Percentiles rank a stretch among this genome's conserved stretches.
Evolutionary conservation across 2,329 filamentous ascomycete species (phyloP).

Genomic region (Fusarium ramigenum): DNA sequence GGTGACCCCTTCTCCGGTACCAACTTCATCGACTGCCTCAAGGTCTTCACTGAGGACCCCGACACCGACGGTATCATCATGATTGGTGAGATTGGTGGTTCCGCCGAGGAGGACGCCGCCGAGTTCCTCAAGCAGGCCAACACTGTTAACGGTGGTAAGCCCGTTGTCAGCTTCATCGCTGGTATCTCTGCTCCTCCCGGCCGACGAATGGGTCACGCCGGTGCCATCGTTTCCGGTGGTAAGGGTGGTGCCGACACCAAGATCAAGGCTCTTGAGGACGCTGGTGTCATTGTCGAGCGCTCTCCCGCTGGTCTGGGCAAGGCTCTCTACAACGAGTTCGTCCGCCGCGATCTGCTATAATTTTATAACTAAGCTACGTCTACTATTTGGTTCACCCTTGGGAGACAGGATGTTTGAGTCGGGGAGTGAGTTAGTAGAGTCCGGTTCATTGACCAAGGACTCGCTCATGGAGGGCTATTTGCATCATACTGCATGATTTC

Average conservation of each 20-base stretch:
- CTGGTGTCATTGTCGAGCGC: constrained; percentile 95
- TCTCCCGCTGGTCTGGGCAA: constrained; percentile 93
- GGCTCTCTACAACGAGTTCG: constrained; percentile 93
- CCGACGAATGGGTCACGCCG: constrained; percentile 97
- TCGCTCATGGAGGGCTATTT: constrained; percentile 42
- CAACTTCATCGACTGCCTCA: constrained; percentile 99
- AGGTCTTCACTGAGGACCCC: constrained; percentile 93
- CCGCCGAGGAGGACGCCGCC: constrained; percentile 96
- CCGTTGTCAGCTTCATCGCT: constrained; percentile 97
- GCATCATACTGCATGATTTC: constrained; percentile 45
- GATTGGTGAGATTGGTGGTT: constrained; percentile 99
- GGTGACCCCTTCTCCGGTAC: constrained; percentile 99
- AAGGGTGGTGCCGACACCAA: constrained; percentile 99
- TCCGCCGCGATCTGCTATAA: constrained; percentile 95
- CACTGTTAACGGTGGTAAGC: constrained; percentile 84
- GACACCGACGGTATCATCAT: constrained; percentile 99
- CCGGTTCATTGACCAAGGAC: constrained; percentile 29
- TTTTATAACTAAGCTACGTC: constrained; percentile 28
- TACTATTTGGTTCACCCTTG: constrained; percentile 12
- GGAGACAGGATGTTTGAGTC: constrained; percentile 16
- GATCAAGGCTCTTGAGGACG: constrained; percentile 91
- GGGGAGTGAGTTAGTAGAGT: constrained; percentile 36
- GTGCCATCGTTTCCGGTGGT: constrained; percentile 95
- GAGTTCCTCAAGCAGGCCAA: constrained; percentile 95
- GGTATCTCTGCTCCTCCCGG: constrained; percentile 97